phyloP scores from a whole-genome alignment of 805 yeast species.

The Candida sphagnicola region DNA sequence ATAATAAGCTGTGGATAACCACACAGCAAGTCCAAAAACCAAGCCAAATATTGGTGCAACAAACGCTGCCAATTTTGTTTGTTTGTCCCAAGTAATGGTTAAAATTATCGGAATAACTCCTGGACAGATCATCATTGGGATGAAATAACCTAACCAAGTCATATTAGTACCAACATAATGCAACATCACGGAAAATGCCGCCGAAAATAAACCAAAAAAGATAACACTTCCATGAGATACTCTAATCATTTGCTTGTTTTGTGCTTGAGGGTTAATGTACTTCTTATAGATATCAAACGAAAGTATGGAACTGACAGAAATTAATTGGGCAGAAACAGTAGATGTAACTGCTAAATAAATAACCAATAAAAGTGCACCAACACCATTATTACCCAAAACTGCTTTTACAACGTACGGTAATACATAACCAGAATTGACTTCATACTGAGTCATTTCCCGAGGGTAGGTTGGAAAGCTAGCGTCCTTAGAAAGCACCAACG shows the following conservation, averaged over 20 bases:
- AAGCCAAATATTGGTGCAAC: conserved; percentile 30
- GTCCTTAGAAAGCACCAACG: conserved; percentile 21
- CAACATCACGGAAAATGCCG: conserved; percentile 35
- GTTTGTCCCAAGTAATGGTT: conserved; percentile 31
- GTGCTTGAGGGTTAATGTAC: conserved; percentile 39
- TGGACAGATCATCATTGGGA: conserved; percentile 35
- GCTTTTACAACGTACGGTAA: conserved; percentile 27
- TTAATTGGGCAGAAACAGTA: conserved; percentile 38
- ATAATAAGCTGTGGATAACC: conserved; percentile 27
- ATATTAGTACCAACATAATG: conserved; percentile 25
- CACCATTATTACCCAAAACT: conserved; percentile 26
- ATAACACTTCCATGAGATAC: conserved; percentile 43
- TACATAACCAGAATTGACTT: conserved; percentile 27
- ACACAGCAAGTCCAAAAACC: conserved; percentile 22
- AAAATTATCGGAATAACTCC: conserved; percentile 34
- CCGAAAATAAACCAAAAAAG: conserved; percentile 30
- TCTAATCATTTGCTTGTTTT: conserved; percentile 36
- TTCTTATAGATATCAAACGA: conserved; percentile 46
- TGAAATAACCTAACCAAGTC: conserved; percentile 31
- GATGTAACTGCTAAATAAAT: conserved; percentile 39
- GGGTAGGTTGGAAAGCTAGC: conserved; percentile 31
- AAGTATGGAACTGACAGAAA: conserved; percentile 36
- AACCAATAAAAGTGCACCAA: conserved; percentile 29
- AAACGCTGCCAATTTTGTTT: conserved; percentile 23
- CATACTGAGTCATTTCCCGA: conserved; percentile 21